A percentile compares a stretch with the other conserved stretches of the same genome.
phyloP scores from a whole-genome alignment of 257 asterid species.

The Solanum virginianum region DNA sequence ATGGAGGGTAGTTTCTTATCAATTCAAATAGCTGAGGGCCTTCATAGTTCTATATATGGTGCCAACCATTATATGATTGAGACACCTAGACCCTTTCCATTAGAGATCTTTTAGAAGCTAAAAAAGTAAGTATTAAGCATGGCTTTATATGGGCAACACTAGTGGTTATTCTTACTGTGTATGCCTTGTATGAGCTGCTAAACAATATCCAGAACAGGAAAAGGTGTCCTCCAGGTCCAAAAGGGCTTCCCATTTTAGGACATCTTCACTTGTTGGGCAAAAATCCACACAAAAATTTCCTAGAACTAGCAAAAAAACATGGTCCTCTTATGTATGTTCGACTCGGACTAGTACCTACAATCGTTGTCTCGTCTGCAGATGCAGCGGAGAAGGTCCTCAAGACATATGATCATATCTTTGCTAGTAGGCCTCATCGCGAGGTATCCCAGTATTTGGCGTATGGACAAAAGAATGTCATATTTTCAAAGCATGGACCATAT shows the following conservation, averaged over 20 bases:
- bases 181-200: neutral
- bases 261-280: neutral
- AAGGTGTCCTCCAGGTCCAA: neutral
- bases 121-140: neutral
- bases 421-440: neutral
- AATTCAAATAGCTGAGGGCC: no score
- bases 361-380: neutral
- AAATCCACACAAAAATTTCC: neutral
- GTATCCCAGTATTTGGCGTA: no score
- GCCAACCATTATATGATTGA: neutral
- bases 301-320: neutral
- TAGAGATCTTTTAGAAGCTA: no score
- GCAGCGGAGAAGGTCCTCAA: neutral
- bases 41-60: no score
- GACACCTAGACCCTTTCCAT: neutral
- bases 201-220: neutral
- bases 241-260: neutral
- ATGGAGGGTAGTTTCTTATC: no score
- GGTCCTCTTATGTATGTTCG: neutral
- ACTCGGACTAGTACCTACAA: neutral
- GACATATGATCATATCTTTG: neutral
- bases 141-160: neutral
- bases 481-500: neutral
- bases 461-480: neutral
- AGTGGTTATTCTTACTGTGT: neutral